Evolutionary conservation across 306 rosid genomes (phyloP), one percentile per base, ranked within the genome.

Genomic region (Dryas alaskensis): DNA sequence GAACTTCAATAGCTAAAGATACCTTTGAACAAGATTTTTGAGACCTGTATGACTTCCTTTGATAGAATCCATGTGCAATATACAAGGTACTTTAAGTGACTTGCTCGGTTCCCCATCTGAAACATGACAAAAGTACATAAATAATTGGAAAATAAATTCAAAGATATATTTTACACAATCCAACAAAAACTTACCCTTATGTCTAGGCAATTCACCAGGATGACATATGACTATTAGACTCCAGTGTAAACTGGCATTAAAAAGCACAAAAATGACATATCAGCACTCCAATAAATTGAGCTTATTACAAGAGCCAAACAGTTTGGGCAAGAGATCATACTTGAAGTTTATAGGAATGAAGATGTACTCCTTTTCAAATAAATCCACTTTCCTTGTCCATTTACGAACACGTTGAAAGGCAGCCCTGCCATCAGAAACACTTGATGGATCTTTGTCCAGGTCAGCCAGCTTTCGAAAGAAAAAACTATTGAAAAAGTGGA

Each of bases 381-480:
- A 85, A 75, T 88, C 84, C 31, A 93, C 87, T 89, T 91, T 93
- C 86, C 98, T 84, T 2, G 98, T 93, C 98, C 98, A 93, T 83
- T 93, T 93, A 60, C 96, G 92, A 80, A 93, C 97, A 47, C 98
- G 97, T 50, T 88, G 85, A 86, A 93, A 93, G 70, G 98, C 96
- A 78, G 94, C 97, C 82, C 85, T 84, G 73, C 91, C 98, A 76
- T 91, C 97, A 65, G 94, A 84, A 80, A 89, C 89, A 81, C 93
- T 87, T 25, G 96, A 84, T 50, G 98, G 98, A 85, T 93, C 96
- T 83, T 93, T 93, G 86, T 93, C 98, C 82, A 93, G 80, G 87
- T 93, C 98, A 70, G 89, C 98, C 84, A 93, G 80, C 86, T 93
- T 93, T 63, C 97, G 86, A 67, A 93, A 93, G 98, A 93, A 93